These are phyloP conservation scores for Geosmithia flava DNA, from an alignment of 2,329 filamentous ascomycete species.

Conservation along the genomic window DNA sequence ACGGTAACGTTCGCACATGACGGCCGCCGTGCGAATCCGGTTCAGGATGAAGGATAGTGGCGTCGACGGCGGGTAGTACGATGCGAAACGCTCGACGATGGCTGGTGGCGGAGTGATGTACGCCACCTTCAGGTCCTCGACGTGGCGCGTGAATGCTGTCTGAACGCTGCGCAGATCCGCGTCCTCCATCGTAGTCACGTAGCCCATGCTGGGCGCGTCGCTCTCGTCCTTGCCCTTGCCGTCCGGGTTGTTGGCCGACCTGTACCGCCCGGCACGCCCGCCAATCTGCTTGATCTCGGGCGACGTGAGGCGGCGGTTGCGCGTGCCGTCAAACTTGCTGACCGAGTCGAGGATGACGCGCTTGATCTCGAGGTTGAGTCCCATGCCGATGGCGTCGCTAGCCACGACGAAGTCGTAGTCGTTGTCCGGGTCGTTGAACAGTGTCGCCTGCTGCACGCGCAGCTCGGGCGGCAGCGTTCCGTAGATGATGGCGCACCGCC, in stretches of 20 bases:
- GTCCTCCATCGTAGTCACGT: slow-evolving; percentile 67
- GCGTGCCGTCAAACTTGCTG: slow-evolving; percentile 55
- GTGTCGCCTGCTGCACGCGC: slow-evolving; percentile 73
- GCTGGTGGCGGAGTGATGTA: slow-evolving; percentile 61
- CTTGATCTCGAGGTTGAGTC: slow-evolving; percentile 83
- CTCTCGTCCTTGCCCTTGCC: slow-evolving; percentile 7
- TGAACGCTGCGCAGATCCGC: slow-evolving; percentile 54
- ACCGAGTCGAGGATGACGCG: slow-evolving; percentile 77
- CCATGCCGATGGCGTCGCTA: slow-evolving; percentile 96
- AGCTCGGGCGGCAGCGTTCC: slow-evolving; percentile 87
- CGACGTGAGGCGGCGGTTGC: slow-evolving; percentile 45
- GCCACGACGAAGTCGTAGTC: slow-evolving; percentile 93
- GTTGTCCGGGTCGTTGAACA: slow-evolving; percentile 93
- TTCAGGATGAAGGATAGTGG: slow-evolving; percentile 75
- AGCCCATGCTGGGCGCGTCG: slow-evolving; percentile 40
- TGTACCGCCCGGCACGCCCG: slow-evolving; percentile 80
- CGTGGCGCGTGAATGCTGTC: slow-evolving; percentile 48
- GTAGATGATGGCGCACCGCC: slow-evolving; percentile 84
- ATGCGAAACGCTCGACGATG: slow-evolving; percentile 63
- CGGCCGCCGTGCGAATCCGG: slow-evolving; percentile 58
- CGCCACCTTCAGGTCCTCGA: slow-evolving; percentile 55
- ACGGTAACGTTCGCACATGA: slow-evolving; percentile 53
- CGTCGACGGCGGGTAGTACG: slow-evolving; percentile 69
- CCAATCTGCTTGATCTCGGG: slow-evolving; percentile 92
- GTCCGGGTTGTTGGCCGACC: slow-evolving; percentile 49